Percentiles rank a stretch among this genome's conserved stretches.
These are phyloP conservation scores for Trichocladium antarcticum DNA, from an alignment of 495 filamentous ascomycete species.

Conservation along the genomic window DNA sequence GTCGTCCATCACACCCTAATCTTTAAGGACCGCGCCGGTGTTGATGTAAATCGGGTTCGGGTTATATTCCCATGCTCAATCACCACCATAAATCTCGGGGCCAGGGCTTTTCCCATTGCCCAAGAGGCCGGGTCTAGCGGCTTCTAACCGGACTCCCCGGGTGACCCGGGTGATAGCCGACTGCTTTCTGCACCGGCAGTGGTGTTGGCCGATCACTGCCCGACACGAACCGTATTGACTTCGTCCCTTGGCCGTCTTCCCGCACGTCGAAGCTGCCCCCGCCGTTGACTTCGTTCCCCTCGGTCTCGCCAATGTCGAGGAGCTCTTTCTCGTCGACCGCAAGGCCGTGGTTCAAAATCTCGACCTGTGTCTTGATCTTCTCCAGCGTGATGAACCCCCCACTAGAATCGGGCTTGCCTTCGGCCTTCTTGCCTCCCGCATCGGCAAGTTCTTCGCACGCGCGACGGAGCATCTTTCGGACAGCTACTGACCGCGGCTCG, in stretches of 20 bases:
- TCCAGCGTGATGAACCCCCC: conserved; percentile 58
- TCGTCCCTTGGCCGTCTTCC: conserved; percentile 32
- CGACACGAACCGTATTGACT: conserved; percentile 53
- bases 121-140: conserved; percentile 22
- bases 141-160: conserved; percentile 44
- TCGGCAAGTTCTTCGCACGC: conserved; percentile 38
- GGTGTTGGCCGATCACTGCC: conserved; percentile 27
- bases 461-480: conserved; percentile 41
- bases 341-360: conserved; percentile 48
- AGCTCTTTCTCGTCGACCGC: conserved; percentile 59
- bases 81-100: neutral
- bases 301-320: conserved; percentile 82
- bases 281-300: conserved; percentile 77
- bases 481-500: conserved; percentile 31
- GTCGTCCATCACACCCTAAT: neutral
- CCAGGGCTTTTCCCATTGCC: neutral
- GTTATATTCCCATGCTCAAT: too few relatives aligned
- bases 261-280: conserved; percentile 69
- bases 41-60: too few relatives aligned
- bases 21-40: too few relatives aligned
- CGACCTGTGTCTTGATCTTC: conserved; percentile 54
- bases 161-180: conserved; percentile 42
- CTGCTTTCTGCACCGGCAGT: conserved; percentile 23
- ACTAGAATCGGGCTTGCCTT: conserved; percentile 19
- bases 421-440: conserved; percentile 18